phyloP scores from a whole-genome alignment of 768 basidiomycete species.

The Suillus occidentalis region DNA sequence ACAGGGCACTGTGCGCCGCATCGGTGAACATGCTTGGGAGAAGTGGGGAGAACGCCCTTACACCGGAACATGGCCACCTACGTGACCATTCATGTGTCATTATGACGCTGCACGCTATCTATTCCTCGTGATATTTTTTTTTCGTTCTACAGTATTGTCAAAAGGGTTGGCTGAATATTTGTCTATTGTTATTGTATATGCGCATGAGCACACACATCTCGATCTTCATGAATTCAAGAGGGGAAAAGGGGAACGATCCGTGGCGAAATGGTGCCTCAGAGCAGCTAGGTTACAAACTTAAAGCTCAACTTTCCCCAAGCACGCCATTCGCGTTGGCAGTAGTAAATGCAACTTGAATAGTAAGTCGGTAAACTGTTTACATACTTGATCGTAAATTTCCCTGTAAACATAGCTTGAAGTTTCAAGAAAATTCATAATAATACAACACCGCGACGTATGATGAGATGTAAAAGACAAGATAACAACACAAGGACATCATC shows the following conservation, averaged over 20 bases:
- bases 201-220: background rate
- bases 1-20: slow-evolving; percentile 38
- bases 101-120: slow-evolving; percentile 44
- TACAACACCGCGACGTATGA: background rate
- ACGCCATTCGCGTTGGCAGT: background rate
- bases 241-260: background rate
- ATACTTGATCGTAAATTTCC: background rate
- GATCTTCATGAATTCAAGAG: background rate
- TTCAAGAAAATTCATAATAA: background rate
- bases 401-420: background rate
- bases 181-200: background rate
- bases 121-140: background rate
- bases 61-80: slow-evolving; percentile 26
- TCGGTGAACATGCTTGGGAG: slow-evolving; percentile 44
- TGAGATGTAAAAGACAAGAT: background rate
- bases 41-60: slow-evolving; percentile 36
- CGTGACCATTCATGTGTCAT: slow-evolving; percentile 16
- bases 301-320: background rate
- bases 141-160: background rate
- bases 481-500: background rate
- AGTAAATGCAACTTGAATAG: background rate
- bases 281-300: no score
- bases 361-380: background rate
- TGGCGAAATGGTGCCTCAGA: background rate
- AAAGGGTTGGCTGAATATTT: background rate